Evolutionary conservation across 2,329 filamentous ascomycete genomes (phyloP).

Genomic region (Apiospora aurea): DNA sequence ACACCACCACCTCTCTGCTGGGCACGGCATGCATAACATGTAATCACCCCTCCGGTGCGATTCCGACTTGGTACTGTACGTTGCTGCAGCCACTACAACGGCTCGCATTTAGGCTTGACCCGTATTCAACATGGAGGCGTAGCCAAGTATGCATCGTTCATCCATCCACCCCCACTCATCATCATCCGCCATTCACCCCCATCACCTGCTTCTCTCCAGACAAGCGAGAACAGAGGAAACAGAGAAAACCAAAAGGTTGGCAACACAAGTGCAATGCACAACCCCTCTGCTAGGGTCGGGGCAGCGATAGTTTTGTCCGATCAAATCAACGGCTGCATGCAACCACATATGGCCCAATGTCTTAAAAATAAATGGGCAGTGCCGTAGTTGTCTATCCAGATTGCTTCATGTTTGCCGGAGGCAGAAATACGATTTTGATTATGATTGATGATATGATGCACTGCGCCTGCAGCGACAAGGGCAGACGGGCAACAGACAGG

Average conservation of each 20-base stretch:
- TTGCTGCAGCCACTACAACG: slow-evolving; percentile 9
- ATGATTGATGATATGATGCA: neutral
- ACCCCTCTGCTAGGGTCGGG: slow-evolving; percentile 16
- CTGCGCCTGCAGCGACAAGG: slow-evolving; percentile 17
- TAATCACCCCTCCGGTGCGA: slow-evolving; percentile 13
- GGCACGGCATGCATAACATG: slow-evolving; percentile 10
- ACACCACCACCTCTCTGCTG: neutral
- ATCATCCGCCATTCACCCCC: neutral
- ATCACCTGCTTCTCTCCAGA: neutral
- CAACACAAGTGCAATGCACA: slow-evolving; percentile 11
- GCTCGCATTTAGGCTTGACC: slow-evolving; percentile 21
- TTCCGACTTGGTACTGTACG: slow-evolving; percentile 16
- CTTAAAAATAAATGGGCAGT: slow-evolving; percentile 16
- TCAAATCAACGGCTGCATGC: slow-evolving; percentile 14
- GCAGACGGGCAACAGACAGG: neutral
- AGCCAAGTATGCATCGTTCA: slow-evolving; percentile 3
- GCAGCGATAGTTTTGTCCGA: slow-evolving; percentile 6
- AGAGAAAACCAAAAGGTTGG: neutral
- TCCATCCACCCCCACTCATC: slow-evolving; percentile 3
- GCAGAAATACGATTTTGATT: neutral
- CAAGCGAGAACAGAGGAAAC: neutral
- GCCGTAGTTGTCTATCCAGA: slow-evolving; percentile 2
- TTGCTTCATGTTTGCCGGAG: slow-evolving; percentile 7
- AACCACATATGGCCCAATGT: slow-evolving; percentile 20
- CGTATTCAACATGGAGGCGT: slow-evolving; percentile 11